These are phyloP conservation scores for Fusarium sp. DNA, from an alignment of 2,329 filamentous ascomycete genomes.

Conservation along the genomic window DNA sequence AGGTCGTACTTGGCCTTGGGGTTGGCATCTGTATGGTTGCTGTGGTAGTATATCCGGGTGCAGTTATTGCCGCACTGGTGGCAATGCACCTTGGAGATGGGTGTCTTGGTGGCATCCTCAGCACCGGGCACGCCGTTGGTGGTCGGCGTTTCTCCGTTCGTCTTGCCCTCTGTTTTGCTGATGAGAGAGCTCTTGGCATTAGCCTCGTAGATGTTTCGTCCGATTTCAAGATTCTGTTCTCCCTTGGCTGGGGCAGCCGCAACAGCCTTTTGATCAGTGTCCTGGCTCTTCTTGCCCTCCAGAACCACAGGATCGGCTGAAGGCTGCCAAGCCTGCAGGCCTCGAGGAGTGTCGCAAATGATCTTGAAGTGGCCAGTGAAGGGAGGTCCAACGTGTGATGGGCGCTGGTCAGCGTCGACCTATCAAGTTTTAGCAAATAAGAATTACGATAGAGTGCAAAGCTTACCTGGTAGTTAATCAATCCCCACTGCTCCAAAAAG, in stretches of 20 bases:
- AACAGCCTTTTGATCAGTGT: slow-evolving; percentile 79
- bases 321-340: slow-evolving; percentile 94
- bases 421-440: slow-evolving; percentile 56
- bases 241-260: slow-evolving; percentile 75
- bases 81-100: slow-evolving; percentile 81
- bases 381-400: slow-evolving; percentile 93
- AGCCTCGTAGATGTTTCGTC: slow-evolving; percentile 94
- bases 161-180: slow-evolving; percentile 74
- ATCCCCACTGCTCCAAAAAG: slow-evolving; percentile 97
- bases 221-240: slow-evolving; percentile 90
- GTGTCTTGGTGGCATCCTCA: slow-evolving; percentile 72
- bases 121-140: slow-evolving; percentile 71
- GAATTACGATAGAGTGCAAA: background rate
- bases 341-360: slow-evolving; percentile 93
- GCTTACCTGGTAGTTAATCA: slow-evolving; percentile 96
- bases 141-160: slow-evolving; percentile 77
- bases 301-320: slow-evolving; percentile 76
- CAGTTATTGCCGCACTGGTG: slow-evolving; percentile 94
- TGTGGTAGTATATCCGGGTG: slow-evolving; percentile 71
- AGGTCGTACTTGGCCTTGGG: slow-evolving; percentile 83
- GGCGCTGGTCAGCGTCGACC: slow-evolving; percentile 96
- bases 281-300: slow-evolving; percentile 68
- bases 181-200: slow-evolving; percentile 82
- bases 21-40: slow-evolving; percentile 65
- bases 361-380: slow-evolving; percentile 98